Evolutionary conservation across 495 filamentous ascomycete species (phyloP).

Genomic region (Xylaria intraflava): DNA sequence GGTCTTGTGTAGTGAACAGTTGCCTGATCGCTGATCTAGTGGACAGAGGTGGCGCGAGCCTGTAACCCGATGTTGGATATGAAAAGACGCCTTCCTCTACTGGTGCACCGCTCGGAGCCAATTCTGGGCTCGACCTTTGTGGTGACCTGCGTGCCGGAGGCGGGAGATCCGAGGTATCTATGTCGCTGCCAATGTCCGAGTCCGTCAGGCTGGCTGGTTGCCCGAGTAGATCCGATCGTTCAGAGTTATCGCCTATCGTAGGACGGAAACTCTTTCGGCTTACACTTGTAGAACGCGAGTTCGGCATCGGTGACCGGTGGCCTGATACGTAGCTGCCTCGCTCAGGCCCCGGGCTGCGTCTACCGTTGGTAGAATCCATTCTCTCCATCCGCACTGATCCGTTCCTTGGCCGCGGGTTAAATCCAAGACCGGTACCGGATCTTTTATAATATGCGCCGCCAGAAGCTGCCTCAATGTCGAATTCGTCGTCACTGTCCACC

Average conservation of each 20-base stretch:
- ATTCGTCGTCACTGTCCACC: conserved; percentile 94
- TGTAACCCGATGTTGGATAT: conserved; percentile 26
- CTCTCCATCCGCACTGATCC: conserved; percentile 28
- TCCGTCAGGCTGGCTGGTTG: conserved; percentile 53
- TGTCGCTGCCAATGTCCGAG: conserved; percentile 56
- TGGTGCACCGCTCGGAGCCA: conserved; percentile 25
- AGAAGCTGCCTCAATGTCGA: conserved; percentile 84
- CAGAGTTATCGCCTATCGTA: conserved; percentile 38
- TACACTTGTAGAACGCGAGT: conserved; percentile 35
- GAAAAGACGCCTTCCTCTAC: conserved; percentile 30
- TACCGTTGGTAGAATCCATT: conserved; percentile 21
- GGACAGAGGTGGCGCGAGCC: conserved; percentile 47
- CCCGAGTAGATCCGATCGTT: conserved; percentile 60
- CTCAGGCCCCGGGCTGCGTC: conserved; percentile 32
- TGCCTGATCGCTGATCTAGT: conserved; percentile 66
- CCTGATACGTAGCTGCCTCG: conserved; percentile 49
- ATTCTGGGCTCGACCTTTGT: conserved; percentile 50
- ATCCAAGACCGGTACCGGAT: conserved; percentile 62
- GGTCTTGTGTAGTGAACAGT: conserved; percentile 66
- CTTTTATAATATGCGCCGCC: conserved; percentile 70
- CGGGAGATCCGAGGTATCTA: conserved; percentile 57
- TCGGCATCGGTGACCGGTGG: conserved; percentile 40
- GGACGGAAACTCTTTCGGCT: conserved; percentile 42
- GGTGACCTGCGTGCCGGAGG: conserved; percentile 39
- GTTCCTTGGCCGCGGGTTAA: conserved; percentile 55